Percentiles rank a stretch among this genome's conserved stretches.
Evolutionary conservation across 2,329 filamentous ascomycete genomes (phyloP).

Genomic region (Cryphonectria nitschkei): DNA sequence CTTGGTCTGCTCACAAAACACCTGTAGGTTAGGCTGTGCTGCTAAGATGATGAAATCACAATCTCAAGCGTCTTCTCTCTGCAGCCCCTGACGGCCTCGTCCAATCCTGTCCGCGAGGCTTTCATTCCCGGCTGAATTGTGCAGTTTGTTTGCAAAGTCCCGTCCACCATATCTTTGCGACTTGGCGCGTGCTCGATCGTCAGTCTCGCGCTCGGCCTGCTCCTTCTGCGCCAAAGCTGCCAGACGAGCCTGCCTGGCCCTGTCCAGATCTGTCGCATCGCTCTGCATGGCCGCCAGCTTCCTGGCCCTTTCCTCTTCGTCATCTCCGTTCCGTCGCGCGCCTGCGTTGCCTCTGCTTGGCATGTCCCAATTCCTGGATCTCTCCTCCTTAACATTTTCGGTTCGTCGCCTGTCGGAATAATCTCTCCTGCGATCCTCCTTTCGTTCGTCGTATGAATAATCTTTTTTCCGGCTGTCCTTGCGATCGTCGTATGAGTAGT

Average conservation of each 20-base stretch:
- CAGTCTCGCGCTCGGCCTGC: slow-evolving; percentile 64
- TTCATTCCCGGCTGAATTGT: slow-evolving; percentile 60
- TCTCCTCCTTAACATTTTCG: not conserved
- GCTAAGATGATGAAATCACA: not conserved
- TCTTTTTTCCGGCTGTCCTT: slow-evolving; percentile 28
- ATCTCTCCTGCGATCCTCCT: slow-evolving; percentile 19
- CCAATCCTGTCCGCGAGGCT: slow-evolving; percentile 57
- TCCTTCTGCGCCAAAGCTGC: slow-evolving; percentile 69
- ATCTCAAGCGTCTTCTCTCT: slow-evolving; percentile 49
- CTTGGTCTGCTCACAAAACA: not conserved
- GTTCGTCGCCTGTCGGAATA: slow-evolving; percentile 26
- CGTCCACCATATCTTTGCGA: slow-evolving; percentile 65
- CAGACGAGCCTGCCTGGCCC: slow-evolving; percentile 70
- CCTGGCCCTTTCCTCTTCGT: slow-evolving; percentile 63
- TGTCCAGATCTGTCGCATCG: slow-evolving; percentile 70
- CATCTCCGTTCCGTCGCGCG: slow-evolving; percentile 34
- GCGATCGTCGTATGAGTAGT: not conserved
- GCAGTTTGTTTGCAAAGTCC: slow-evolving; percentile 66
- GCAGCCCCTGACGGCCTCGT: slow-evolving; percentile 49
- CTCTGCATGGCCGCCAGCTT: slow-evolving; percentile 76
- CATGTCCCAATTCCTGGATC: slow-evolving; percentile 2
- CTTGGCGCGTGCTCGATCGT: slow-evolving; percentile 64
- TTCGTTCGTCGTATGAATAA: slow-evolving; percentile 31
- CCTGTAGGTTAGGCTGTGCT: not conserved
- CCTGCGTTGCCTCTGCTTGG: not conserved